Evolutionary conservation across 2,329 filamentous ascomycete genomes (phyloP).

Genomic region (Plenodomus lindquistii): DNA sequence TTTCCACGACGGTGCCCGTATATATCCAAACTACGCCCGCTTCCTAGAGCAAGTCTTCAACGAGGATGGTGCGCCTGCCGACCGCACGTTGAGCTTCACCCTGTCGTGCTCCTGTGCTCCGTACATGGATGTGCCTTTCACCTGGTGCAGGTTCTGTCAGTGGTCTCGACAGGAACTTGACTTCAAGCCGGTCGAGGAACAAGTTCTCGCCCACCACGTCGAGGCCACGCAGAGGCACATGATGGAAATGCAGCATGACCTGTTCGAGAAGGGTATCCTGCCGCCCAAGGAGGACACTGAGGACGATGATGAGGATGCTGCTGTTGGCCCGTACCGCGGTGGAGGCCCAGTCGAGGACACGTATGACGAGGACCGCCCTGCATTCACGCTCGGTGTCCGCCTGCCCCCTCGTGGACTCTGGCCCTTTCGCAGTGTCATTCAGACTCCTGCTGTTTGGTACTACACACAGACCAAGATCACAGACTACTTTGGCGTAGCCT

Average conservation of each 20-base stretch:
- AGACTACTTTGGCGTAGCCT: background rate
- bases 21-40: slow-evolving; percentile 8
- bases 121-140: no score
- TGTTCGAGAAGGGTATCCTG: slow-evolving; percentile 11
- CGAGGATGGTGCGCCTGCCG: background rate
- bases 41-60: slow-evolving; percentile 11
- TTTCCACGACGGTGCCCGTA: slow-evolving; percentile 15
- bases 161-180: background rate
- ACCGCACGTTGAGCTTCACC: slow-evolving; percentile 11
- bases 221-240: slow-evolving; percentile 10
- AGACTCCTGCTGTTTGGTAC: slow-evolving; percentile 2
- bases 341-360: slow-evolving; percentile 1
- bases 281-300: slow-evolving; percentile 7
- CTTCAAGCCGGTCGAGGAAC: slow-evolving; percentile 9
- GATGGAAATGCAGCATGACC: slow-evolving; percentile 14
- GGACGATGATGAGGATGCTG: slow-evolving; percentile 3
- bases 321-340: background rate
- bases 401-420: background rate
- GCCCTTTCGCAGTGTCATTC: background rate
- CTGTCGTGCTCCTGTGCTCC: slow-evolving; percentile 14
- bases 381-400: background rate
- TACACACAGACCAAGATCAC: slow-evolving; percentile 4
- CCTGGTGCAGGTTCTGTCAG: background rate
- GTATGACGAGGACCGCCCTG: slow-evolving; percentile 2
- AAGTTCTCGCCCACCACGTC: background rate